A percentile compares a stretch with the other conserved stretches of the same genome.
Evolutionary conservation across 441 rosid genomes (phyloP).

Genomic region (Croton laevigatus): DNA sequence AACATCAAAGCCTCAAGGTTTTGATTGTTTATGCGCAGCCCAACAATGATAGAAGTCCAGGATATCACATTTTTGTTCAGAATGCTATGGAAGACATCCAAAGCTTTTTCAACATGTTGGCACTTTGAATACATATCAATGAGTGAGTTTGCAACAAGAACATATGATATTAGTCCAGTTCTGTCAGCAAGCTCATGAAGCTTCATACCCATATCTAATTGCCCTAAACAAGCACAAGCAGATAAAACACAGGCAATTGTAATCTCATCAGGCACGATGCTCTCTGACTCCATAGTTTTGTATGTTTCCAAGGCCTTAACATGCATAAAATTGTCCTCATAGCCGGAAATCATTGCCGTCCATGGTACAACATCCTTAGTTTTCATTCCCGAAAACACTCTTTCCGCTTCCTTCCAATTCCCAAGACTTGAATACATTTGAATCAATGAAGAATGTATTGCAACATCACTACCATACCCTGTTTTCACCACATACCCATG

Average conservation of each 20-base stretch:
- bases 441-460: conserved; percentile 65
- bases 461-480: conserved; percentile 45
- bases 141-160: conserved; percentile 69
- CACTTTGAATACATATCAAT: conserved; percentile 94
- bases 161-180: conserved; percentile 55
- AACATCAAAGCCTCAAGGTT: conserved; percentile 74
- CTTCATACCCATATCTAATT: conserved; percentile 61
- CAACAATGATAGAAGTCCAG: conserved; percentile 81
- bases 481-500: conserved; percentile 58
- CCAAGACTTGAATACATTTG: conserved; percentile 63
- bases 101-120: conserved; percentile 71
- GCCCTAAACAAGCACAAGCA: conserved; percentile 67
- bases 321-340: conserved; percentile 51
- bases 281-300: conserved; percentile 57
- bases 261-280: conserved; percentile 62
- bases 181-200: conserved; percentile 68
- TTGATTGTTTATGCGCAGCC: conserved; percentile 75
- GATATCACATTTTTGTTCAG: conserved; percentile 78
- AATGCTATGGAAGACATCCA: conserved; percentile 66
- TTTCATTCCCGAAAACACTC: conserved; percentile 50
- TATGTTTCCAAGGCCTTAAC: conserved; percentile 65
- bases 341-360: conserved; percentile 86
- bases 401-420: conserved; percentile 66
- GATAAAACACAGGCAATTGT: conserved; percentile 77
- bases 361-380: conserved; percentile 73